Evolutionary conservation across 2,329 filamentous ascomycete species (phyloP), one percentile per base, ranked within the genome.

Genomic region (Ophiosphaerella korrae): DNA sequence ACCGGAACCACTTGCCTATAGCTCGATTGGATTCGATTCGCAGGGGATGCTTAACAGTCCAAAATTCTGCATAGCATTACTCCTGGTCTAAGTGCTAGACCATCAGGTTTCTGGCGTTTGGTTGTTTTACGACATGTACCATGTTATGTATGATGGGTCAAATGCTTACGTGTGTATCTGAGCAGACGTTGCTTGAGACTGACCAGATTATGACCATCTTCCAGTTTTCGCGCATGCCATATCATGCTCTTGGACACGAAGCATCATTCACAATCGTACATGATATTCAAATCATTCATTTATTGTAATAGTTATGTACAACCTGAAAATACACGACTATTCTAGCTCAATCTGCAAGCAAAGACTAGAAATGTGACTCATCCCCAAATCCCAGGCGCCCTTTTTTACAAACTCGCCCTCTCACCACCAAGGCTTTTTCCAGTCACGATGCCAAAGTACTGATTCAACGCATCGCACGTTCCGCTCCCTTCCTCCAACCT

Each of bases 391-490:
- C 11, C 24, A 33, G 5, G 12, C 7, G 16, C 26, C 26, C 26
- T 29, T 11, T 29, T 29, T 29, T 42, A 73, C 60, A 73, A 58
- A 45, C 58, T 60, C 38, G 72, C 69, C 53, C 62, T 55, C 62
- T 74, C 72, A 5, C 59, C 71, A 9, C 77, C 77, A 33, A 78
- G 45, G 52, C 77, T 80, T 77, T 88, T 90, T 9, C 84, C 83
- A 47, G 82, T 83, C 63, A 96, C 92, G 1, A 85, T 74, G 5
- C 81, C 80, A 74, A 96, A 97, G 71, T 96, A 97, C 57, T 83
- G 80, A 67, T 97, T 90, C 62, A 97, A 76, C 13, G 94, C 90
- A 64, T 95, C 89, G 0, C 90, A 85, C 0, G 92, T 96, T 13
- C 85, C 90, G 50, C 76, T 84, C 0, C 92, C 92, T 72, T 93